These are phyloP conservation scores for Amaranthus cruentus DNA, from an alignment of 148 eudicot genomes.

Conservation along the genomic window DNA sequence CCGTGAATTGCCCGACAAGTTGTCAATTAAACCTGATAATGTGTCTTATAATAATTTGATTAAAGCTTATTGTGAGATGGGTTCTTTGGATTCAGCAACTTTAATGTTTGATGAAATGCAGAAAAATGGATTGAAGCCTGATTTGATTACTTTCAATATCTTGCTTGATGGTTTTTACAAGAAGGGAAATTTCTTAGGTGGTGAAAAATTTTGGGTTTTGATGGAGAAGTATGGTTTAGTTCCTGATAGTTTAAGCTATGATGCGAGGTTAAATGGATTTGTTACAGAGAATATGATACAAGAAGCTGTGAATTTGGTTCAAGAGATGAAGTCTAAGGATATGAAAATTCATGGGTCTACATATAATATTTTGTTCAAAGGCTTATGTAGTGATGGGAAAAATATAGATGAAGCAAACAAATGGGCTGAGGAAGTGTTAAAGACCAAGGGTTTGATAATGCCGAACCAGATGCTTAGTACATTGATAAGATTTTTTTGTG, in stretches of 20 bases:
- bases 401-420: constrained; percentile 26
- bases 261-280: constrained; percentile 25
- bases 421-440: constrained; percentile 25
- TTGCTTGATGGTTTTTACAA: constrained; percentile 23
- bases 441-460: constrained; percentile 1
- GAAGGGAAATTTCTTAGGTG: constrained; percentile 29
- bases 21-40: constrained; percentile 35
- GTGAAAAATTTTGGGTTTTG: constrained; percentile 29
- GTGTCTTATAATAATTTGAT: constrained; percentile 53
- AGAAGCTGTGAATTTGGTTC: constrained; percentile 26
- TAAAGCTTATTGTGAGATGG: constrained; percentile 37
- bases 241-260: constrained; percentile 32
- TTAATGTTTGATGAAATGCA: constrained; percentile 31
- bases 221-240: constrained; percentile 25
- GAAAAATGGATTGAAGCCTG: constrained; percentile 26
- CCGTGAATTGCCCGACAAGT: constrained; percentile 32
- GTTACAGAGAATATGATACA: constrained; percentile 3
- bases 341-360: constrained; percentile 25
- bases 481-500: constrained; percentile 31
- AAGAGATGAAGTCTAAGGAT: constrained; percentile 23
- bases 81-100: constrained; percentile 26
- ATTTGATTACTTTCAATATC: constrained; percentile 28
- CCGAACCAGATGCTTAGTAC: constrained; percentile 8
- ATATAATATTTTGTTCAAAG: constrained; percentile 30
- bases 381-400: constrained; percentile 24